phyloP scores from a whole-genome alignment of 1,284 basidiomycete species.

The Irpex lacteus region DNA sequence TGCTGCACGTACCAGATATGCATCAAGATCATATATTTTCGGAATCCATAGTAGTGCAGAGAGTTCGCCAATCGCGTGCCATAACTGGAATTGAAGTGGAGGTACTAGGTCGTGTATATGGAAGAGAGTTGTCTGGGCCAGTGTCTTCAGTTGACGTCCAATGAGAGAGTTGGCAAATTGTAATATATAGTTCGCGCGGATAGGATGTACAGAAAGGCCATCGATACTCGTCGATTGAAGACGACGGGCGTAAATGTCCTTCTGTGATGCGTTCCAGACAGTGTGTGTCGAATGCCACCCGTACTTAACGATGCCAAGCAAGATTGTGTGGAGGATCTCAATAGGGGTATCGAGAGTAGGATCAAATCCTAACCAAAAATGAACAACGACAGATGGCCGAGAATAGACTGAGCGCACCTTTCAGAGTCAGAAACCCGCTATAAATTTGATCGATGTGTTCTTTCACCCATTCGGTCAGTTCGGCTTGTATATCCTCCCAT shows the following conservation, averaged over 20 bases:
- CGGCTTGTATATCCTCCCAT: too few species aligned
- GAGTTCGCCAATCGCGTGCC: slow-evolving; percentile 32
- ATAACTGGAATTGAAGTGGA: neutral
- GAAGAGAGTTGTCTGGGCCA: slow-evolving; percentile 18
- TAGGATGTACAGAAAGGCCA: slow-evolving; percentile 18
- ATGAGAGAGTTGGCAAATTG: slow-evolving; percentile 23
- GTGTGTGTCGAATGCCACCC: slow-evolving; percentile 21
- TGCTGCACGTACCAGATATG: slow-evolving; percentile 35
- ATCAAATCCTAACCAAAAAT: slow-evolving; percentile 29
- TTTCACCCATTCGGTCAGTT: too few species aligned
- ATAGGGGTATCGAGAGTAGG: slow-evolving; percentile 32
- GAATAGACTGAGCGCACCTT: too few species aligned
- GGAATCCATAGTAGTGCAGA: slow-evolving; percentile 33
- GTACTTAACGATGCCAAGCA: slow-evolving; percentile 36
- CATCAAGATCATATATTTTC: slow-evolving; percentile 31
- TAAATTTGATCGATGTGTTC: too few species aligned
- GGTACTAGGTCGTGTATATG: slow-evolving; percentile 21
- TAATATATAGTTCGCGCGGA: slow-evolving; percentile 21
- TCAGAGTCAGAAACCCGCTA: too few species aligned
- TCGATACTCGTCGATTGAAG: slow-evolving; percentile 16
- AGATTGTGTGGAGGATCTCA: slow-evolving; percentile 35
- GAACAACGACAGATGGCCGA: too few species aligned
- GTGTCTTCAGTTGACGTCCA: slow-evolving; percentile 22
- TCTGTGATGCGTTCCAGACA: slow-evolving; percentile 11
- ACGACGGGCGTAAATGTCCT: slow-evolving; percentile 10